Base-by-base conservation (phyloP, 257 asterid species). In the Fraxinus quadrangulata region DNA sequence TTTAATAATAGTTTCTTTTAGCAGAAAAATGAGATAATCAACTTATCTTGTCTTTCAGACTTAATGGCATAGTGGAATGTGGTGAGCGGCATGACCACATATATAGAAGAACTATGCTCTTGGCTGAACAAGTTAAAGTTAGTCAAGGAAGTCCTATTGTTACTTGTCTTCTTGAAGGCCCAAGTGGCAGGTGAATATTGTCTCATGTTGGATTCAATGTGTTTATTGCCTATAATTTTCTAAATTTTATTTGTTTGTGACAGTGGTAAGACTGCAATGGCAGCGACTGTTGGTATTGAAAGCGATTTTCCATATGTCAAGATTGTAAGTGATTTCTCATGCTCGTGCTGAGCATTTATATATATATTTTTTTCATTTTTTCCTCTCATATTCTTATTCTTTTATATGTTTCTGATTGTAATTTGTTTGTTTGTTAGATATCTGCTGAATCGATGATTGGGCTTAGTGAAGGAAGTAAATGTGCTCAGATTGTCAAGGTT, bases 201-300 rank as follows among this genome's bases (percentile, higher is more conserved):
- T 67, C 40, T 30, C 83, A 76, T 47, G 34, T 34, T 81, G 77
- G 72, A 69, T 68, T 78, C 70, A 6, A 14, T 67, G 63, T 79
- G 47, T 80, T 37, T 45, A 72, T 78, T 75, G 21, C 71, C 61
- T 8, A 51, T 56, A 17, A 74, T 59, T 23, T 28, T 24, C 33
- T 79, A 68, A 85, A 66, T 77, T 23, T 61, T 70, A 9, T 49
- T 80, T 68, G 76, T 67, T 68, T 72, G 86, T 77, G 72, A 84
- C 96, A 96, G 99, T 88, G 99, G 99, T 74, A 96, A 93, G 88
- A 88, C 96, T 72, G 99, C 99, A 63, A 92, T 93, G 97, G 97
- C 98, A 68, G 96, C 99, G 73, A 90, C 97, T 33, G 77, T 93
- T 78, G 98, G 99, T 51, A 89, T 96, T 77, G 91, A 91, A 74